phyloP scores from a whole-genome alignment of 129 eudicot genomes.

The sunflower (Helianthus annuus) region DNA sequence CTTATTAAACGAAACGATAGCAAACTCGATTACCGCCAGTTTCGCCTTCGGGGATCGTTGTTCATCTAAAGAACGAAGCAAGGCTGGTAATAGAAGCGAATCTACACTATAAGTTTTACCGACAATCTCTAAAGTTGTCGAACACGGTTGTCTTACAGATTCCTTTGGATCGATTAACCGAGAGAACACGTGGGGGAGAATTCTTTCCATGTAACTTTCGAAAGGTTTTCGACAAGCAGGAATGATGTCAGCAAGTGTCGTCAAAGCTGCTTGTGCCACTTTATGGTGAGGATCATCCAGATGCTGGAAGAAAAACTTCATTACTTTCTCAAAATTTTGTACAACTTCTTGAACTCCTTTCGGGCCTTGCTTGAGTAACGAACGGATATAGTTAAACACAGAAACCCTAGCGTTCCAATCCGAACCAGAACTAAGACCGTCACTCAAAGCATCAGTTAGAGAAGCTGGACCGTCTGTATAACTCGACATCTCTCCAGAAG shows the following conservation, averaged over 20 bases:
- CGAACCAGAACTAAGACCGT: slow-evolving; percentile 77
- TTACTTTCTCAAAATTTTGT: slow-evolving; percentile 93
- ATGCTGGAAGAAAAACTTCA: slow-evolving; percentile 92
- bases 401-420: slow-evolving; percentile 98
- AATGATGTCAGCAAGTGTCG: slow-evolving; percentile 92
- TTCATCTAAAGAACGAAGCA: slow-evolving; percentile 93
- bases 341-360: slow-evolving; percentile 83
- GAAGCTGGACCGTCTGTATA: slow-evolving; percentile 82
- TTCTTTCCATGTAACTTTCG: slow-evolving; percentile 94
- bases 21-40: slow-evolving; percentile 88
- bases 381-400: slow-evolving; percentile 80
- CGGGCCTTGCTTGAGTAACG: slow-evolving; percentile 77
- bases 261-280: slow-evolving; percentile 97
- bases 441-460: slow-evolving; percentile 76
- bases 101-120: slow-evolving; percentile 86
- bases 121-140: slow-evolving; percentile 75
- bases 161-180: slow-evolving; percentile 94
- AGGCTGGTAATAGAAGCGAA: slow-evolving; percentile 74
- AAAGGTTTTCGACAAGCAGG: slow-evolving; percentile 87
- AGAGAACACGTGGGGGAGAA: slow-evolving; percentile 88
- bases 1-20: slow-evolving; percentile 77
- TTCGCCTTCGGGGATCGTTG: slow-evolving; percentile 97
- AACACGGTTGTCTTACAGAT: slow-evolving; percentile 75
- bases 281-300: slow-evolving; percentile 98
- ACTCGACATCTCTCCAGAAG: slow-evolving; percentile 65